Evolutionary conservation across 2,329 filamentous ascomycete species (phyloP).

Genomic region (Fusarium papillatum): DNA sequence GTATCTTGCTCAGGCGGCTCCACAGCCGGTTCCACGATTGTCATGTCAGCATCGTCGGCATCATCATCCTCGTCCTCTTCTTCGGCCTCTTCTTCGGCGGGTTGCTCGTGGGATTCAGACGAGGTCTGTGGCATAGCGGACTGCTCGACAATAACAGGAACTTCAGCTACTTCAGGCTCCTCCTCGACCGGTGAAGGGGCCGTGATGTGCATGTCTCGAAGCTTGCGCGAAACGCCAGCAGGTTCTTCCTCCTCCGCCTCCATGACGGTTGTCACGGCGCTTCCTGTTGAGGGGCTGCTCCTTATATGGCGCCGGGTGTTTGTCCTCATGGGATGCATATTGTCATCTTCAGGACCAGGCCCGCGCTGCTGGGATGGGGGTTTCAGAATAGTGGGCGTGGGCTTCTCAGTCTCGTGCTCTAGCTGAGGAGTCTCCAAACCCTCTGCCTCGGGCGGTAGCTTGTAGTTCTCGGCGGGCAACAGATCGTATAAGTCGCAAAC

Average conservation of each 20-base stretch:
- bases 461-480: slow-evolving; percentile 95
- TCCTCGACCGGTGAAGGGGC: slow-evolving; percentile 72
- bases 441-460: slow-evolving; percentile 92
- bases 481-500: slow-evolving; percentile 94
- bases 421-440: slow-evolving; percentile 72
- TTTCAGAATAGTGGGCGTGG: slow-evolving; percentile 53
- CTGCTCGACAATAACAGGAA: slow-evolving; percentile 57
- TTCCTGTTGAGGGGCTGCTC: slow-evolving; percentile 84
- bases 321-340: slow-evolving; percentile 68
- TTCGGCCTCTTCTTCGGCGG: slow-evolving; percentile 17
- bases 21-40: slow-evolving; percentile 39
- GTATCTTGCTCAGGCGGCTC: slow-evolving; percentile 37
- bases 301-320: slow-evolving; percentile 87
- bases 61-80: slow-evolving; percentile 11
- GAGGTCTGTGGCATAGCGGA: slow-evolving; percentile 42
- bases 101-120: not conserved
- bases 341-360: slow-evolving; percentile 58
- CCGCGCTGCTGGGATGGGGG: slow-evolving; percentile 47
- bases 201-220: slow-evolving; percentile 62
- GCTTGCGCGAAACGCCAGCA: slow-evolving; percentile 59
- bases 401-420: slow-evolving; percentile 58
- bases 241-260: slow-evolving; percentile 85
- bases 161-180: slow-evolving; percentile 55
- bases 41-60: slow-evolving; percentile 39
- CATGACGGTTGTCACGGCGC: slow-evolving; percentile 83